Percentiles rank a stretch among this genome's conserved stretches.
phyloP scores from a whole-genome alignment of 2,329 filamentous ascomycete genomes.

The Daldinia sp. region DNA sequence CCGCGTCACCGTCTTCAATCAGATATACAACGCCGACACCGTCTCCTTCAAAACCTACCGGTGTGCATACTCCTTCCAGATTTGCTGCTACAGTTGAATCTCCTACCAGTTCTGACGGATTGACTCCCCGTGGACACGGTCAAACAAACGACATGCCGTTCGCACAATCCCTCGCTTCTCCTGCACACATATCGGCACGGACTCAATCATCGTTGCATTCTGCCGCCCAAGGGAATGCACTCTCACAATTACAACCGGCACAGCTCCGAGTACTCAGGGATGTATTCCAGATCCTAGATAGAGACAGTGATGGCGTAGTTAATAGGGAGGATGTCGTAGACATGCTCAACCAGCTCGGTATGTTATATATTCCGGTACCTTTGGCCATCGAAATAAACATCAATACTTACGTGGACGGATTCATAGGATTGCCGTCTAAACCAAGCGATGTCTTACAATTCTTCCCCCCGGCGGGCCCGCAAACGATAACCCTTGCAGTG shows the following conservation, averaged over 20 bases:
- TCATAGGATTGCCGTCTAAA: conserved; percentile 74
- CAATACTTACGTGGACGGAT: conserved; percentile 9
- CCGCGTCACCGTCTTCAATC: conserved; percentile 70
- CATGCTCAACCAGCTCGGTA: conserved; percentile 86
- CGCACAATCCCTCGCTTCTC: conserved; percentile 46
- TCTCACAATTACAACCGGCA: conserved; percentile 78
- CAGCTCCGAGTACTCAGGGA: conserved; percentile 90
- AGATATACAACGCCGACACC: conserved; percentile 70
- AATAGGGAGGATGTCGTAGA: conserved; percentile 84
- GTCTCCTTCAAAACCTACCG: conserved; percentile 63
- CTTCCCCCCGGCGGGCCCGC: conserved; percentile 76
- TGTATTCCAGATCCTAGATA: conserved; percentile 91
- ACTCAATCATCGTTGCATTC: conserved; percentile 47
- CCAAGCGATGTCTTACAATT: conserved; percentile 77
- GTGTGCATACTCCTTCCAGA: conserved; percentile 57
- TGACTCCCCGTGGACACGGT: conserved; percentile 35
- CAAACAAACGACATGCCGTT: conserved; percentile 37
- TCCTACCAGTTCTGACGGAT: conserved; percentile 51
- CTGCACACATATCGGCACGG: conserved; percentile 46
- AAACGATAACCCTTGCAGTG: conserved; percentile 81
- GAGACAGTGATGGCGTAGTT: conserved; percentile 85
- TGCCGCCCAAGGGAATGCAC: conserved; percentile 59
- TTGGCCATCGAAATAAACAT: background rate
- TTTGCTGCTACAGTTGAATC: conserved; percentile 49
- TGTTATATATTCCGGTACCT: conserved; percentile 18